Conservation (phyloP, 2,329 filamentous ascomycete genomes). For the Acephala macrosclerotiorum region DNA sequence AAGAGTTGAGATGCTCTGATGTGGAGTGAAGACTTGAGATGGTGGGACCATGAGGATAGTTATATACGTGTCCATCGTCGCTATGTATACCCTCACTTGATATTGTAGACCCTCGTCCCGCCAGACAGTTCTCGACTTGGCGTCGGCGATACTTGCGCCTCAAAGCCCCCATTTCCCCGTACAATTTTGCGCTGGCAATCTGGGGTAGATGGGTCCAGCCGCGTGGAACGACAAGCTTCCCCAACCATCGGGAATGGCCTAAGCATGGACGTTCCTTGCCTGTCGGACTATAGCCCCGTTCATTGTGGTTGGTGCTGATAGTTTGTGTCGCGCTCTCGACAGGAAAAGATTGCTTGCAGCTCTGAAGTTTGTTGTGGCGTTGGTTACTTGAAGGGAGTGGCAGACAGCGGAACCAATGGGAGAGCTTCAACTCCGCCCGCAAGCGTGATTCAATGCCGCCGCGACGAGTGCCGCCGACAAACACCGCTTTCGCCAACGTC, state of each 20-base stretch:
- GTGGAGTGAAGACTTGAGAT: neutral
- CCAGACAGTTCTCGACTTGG: conserved; percentile 12
- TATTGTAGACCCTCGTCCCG: neutral
- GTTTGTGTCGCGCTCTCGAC: neutral
- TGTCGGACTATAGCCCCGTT: neutral
- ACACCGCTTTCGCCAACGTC: neutral
- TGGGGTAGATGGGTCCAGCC: conserved; percentile 1
- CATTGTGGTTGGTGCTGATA: neutral
- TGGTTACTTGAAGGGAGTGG: neutral
- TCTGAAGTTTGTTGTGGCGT: neutral
- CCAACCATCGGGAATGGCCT: neutral
- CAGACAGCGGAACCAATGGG: neutral
- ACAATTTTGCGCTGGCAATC: conserved; percentile 1
- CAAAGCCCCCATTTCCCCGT: conserved; percentile 11
- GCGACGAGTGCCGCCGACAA: neutral
- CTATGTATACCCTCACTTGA: neutral
- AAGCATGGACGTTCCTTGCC: neutral
- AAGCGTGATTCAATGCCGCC: neutral
- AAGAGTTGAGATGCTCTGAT: conserved; percentile 1
- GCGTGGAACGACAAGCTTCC: conserved; percentile 1
- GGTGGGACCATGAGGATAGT: conserved; percentile 8
- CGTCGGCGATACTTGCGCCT: conserved; percentile 5
- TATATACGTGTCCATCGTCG: conserved; percentile 10
- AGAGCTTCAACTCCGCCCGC: conserved; percentile 9
- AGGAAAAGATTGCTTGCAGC: neutral